Evolutionary conservation across 192 early-diverging fungal genomes (phyloP), one percentile per base, ranked within the genome.

Genomic region (Phycomyces nitens): DNA sequence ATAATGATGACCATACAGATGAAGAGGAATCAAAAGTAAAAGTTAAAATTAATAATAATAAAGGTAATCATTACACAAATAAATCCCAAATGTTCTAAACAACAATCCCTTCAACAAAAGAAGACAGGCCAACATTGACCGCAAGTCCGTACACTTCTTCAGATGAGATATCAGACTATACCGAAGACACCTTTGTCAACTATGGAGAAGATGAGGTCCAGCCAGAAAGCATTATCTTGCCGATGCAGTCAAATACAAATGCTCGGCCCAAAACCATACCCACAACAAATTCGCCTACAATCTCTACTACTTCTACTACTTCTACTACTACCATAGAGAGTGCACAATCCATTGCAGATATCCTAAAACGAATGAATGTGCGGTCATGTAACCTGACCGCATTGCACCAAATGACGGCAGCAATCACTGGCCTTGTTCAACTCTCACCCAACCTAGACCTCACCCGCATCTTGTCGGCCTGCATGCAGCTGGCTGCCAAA

Each of bases 391-490:
- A 70, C 23, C 39, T 70, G 18, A 26, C 61, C 11, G 49, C 61
- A 2, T 22, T 70, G 16, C 70, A 72, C 24, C 64, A 66, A 49
- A 62, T 65, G 38, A 55, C 60, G 5, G 44, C 58, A 12, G 55
- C 49, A 6, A 62, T 66, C 29, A 50, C 64, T 15, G 50, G 44
- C 21, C 56, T 71, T 24, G 39, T 52, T 2, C 68, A 59, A 29
- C 34, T 70, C 7, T 38, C 47, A 27, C 68, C 61, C 52, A 58
- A 20, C 12, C 21, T 72, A 15, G 59, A 68, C 23, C 26, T 47
- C 0, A 34, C n/a, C 20, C 56, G 23, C 7, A 56, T 51, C 11
- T 11, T 68, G 7, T 43, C 50, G 0, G 34, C 41, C 14, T 68
- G 52, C 40, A 50, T 60, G 40, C 52, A 54, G 47, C 8, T 56